Conservation (phyloP, 164 flowering plant genomes). For the Umbilicus rupestris region DNA sequence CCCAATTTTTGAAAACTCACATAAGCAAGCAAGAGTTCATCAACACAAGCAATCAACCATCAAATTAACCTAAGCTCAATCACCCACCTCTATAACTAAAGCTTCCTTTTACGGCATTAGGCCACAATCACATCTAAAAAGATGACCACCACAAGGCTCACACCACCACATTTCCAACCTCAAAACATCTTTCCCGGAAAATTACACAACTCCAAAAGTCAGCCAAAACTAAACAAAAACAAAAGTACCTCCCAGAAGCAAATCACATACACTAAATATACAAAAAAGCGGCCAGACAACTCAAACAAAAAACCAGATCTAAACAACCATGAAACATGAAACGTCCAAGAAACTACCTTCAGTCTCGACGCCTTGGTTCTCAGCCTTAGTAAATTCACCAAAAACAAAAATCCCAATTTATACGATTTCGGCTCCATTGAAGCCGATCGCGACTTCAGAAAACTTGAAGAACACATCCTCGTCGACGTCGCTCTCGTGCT, state of each 20-base stretch:
- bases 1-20: no score
- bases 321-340: neutral
- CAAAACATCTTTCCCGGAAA: neutral
- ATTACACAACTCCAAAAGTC: neutral
- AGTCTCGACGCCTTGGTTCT: neutral
- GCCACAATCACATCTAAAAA: no score
- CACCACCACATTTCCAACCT: neutral
- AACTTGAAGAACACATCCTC: neutral
- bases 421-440: neutral
- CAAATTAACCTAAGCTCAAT: no score
- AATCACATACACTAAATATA: no score
- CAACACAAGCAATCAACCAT: no score
- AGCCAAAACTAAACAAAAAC: neutral
- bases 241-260: neutral
- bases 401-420: neutral
- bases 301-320: neutral
- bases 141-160: neutral
- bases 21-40: no score
- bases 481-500: neutral
- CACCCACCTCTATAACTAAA: no score
- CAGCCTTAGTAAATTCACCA: neutral
- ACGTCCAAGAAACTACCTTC: conserved; percentile 1
- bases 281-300: no score
- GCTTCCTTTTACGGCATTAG: no score
- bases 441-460: neutral